These are phyloP conservation scores for Saccharum spontaneum DNA, from an alignment of 176 grass and related monocot genomes.

Conservation along the genomic window DNA sequence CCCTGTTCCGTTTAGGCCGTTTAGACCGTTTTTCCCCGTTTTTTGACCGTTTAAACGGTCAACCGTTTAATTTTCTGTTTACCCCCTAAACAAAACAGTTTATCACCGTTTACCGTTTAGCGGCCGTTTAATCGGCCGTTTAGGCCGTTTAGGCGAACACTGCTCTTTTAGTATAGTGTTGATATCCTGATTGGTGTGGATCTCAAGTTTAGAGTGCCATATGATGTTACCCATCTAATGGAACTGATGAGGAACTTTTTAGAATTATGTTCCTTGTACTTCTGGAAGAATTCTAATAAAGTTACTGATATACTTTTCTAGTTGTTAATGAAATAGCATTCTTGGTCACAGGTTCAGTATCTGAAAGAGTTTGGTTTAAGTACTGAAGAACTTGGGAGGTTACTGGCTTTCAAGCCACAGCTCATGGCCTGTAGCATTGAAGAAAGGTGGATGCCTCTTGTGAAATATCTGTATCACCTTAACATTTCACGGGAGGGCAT, in stretches of 20 bases:
- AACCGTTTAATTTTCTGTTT: too few relatives aligned
- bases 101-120: too few relatives aligned
- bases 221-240: neutral
- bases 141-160: too few relatives aligned
- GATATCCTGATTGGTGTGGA: neutral
- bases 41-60: too few relatives aligned
- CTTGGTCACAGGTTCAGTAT: slow-evolving; percentile 67
- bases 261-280: too few relatives aligned
- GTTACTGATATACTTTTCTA: neutral
- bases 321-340: slow-evolving; percentile 4
- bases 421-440: slow-evolving; percentile 93
- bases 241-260: neutral
- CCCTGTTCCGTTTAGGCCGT: too few relatives aligned
- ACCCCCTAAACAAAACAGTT: too few relatives aligned
- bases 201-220: neutral
- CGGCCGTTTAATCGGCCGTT: too few relatives aligned
- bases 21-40: too few relatives aligned
- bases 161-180: neutral
- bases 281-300: neutral
- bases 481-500: slow-evolving; percentile 77
- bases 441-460: slow-evolving; percentile 93
- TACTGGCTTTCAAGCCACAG: slow-evolving; percentile 88
- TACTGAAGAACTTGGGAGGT: slow-evolving; percentile 61
- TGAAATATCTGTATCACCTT: slow-evolving; percentile 85
- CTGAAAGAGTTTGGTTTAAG: slow-evolving; percentile 79